These are phyloP conservation scores for Fragilariopsis cylindrus DNA, from an alignment of 108 stramenopile genomes.

Conservation along the genomic window DNA sequence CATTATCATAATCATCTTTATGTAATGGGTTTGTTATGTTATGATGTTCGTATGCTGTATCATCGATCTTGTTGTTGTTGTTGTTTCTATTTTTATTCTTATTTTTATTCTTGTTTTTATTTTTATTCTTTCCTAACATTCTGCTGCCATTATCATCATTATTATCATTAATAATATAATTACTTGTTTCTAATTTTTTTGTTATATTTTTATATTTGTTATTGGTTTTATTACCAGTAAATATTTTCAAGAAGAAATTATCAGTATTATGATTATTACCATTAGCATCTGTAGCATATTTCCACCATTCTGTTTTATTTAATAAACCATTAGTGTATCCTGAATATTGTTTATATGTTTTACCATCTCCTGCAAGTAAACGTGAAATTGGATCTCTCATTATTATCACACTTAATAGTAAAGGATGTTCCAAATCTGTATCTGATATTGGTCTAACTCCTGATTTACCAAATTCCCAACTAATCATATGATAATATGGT, in stretches of 20 bases:
- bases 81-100: no score
- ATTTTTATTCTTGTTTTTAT: not conserved
- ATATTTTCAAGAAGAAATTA: not conserved
- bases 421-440: conserved; percentile 44
- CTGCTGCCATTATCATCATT: not conserved
- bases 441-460: not conserved
- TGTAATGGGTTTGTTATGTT: not conserved
- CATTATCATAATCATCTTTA: not conserved
- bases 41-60: not conserved
- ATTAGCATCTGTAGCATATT: conserved; percentile 10
- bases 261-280: not conserved
- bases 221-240: not conserved
- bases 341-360: not conserved
- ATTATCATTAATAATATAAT: no score
- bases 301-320: not conserved
- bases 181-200: no score
- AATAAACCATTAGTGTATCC: not conserved
- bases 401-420: conserved; percentile 39
- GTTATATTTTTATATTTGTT: no score
- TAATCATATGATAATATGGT: conserved; percentile 13
- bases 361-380: conserved; percentile 33
- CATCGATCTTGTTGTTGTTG: no score
- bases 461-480: conserved; percentile 18
- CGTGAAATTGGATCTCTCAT: conserved; percentile 47
- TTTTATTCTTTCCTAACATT: not conserved